These are phyloP conservation scores for Herpetomonas samuelpessoai DNA, from an alignment of 208 protist species.

Conservation along the genomic window DNA sequence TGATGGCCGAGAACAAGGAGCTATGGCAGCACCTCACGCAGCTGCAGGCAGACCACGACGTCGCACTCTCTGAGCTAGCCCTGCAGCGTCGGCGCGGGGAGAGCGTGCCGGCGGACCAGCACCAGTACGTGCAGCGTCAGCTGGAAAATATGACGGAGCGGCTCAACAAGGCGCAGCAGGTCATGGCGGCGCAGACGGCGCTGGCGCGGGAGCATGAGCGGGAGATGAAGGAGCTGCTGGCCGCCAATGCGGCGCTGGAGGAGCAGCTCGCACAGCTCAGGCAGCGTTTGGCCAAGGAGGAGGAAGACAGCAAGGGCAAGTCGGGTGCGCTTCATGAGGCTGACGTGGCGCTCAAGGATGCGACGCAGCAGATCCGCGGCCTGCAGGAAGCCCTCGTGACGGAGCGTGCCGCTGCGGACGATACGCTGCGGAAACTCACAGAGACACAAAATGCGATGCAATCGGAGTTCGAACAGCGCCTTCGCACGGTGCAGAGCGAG, in stretches of 20 bases:
- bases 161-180: slow-evolving; percentile 52
- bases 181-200: slow-evolving; percentile 48
- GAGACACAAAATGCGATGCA: slow-evolving; percentile 27
- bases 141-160: slow-evolving; percentile 49
- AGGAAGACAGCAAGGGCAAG: slow-evolving; percentile 11
- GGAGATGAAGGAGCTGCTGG: slow-evolving; percentile 46
- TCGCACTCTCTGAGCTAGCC: slow-evolving; percentile 34
- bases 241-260: slow-evolving; percentile 38
- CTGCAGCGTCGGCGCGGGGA: slow-evolving; percentile 29
- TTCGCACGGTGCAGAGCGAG: slow-evolving; percentile 41
- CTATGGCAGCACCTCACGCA: slow-evolving; percentile 61
- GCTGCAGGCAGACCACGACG: slow-evolving; percentile 54
- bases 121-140: slow-evolving; percentile 61
- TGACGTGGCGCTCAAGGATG: slow-evolving; percentile 28
- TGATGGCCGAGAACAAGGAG: slow-evolving; percentile 75
- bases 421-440: slow-evolving; percentile 20
- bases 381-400: slow-evolving; percentile 19
- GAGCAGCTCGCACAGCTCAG: slow-evolving; percentile 34
- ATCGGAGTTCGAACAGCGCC: slow-evolving; percentile 36
- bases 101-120: slow-evolving; percentile 44
- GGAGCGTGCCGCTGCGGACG: slow-evolving; percentile 20
- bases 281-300: slow-evolving; percentile 10
- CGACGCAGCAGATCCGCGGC: slow-evolving; percentile 22
- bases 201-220: slow-evolving; percentile 50
- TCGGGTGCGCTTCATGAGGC: slow-evolving; percentile 23